Evolutionary conservation across 2,329 filamentous ascomycete species (phyloP).

Genomic region (Moelleriella libera): DNA sequence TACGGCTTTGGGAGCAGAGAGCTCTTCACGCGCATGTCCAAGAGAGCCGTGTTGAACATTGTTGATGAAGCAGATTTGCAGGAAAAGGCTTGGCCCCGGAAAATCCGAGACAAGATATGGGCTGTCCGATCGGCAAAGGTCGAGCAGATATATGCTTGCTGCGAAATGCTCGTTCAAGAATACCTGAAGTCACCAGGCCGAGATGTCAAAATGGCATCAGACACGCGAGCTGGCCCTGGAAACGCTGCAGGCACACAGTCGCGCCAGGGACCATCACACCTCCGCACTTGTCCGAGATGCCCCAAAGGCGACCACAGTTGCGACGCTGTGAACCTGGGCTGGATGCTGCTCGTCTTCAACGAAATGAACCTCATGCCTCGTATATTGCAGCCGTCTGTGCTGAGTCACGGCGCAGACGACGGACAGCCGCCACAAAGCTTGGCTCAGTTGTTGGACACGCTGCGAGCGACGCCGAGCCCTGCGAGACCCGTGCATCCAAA

Average conservation of each 20-base stretch:
- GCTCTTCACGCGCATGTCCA: constrained; percentile 34
- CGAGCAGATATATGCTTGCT: constrained; percentile 33
- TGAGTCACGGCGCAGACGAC: constrained; percentile 10
- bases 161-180: constrained; percentile 27
- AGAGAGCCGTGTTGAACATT: constrained; percentile 31
- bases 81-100: constrained; percentile 29
- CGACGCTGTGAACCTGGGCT: constrained; percentile 38
- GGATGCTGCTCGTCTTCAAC: constrained; percentile 36
- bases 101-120: constrained; percentile 32
- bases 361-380: constrained; percentile 29
- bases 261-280: constrained; percentile 6
- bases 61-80: constrained; percentile 27
- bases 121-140: constrained; percentile 33
- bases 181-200: constrained; percentile 22
- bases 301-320: constrained; percentile 34
- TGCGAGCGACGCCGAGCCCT: constrained; percentile 29
- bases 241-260: background rate
- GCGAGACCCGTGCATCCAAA: constrained; percentile 24
- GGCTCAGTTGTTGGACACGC: constrained; percentile 27
- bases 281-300: constrained; percentile 29
- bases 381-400: constrained; percentile 18
- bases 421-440: constrained; percentile 23
- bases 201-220: background rate
- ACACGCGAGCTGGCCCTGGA: background rate
- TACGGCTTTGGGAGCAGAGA: constrained; percentile 35